Percentiles rank a stretch among this genome's conserved stretches.
Evolutionary conservation across 2,329 filamentous ascomycete species (phyloP).

Genomic region (Epichloe glyceriae): DNA sequence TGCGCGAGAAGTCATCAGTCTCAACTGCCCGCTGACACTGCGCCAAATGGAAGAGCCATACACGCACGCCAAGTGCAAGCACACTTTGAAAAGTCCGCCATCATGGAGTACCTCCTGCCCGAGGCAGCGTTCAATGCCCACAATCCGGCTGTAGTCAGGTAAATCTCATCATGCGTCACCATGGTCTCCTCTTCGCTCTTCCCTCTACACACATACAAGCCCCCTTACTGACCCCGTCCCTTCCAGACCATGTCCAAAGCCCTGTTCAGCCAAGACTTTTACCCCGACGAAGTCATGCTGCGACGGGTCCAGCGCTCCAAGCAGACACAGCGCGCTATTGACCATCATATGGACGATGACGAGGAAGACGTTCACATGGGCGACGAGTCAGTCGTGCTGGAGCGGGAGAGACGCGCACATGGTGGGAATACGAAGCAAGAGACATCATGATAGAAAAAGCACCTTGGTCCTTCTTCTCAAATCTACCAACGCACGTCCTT

Average conservation of each 20-base stretch:
- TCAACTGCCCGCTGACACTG: conserved; percentile 58
- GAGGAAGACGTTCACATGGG: conserved; percentile 13
- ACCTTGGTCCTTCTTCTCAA: too few species aligned
- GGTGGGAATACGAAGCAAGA: conserved; percentile 14
- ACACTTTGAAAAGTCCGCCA: conserved; percentile 54
- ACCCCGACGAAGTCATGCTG: conserved; percentile 40
- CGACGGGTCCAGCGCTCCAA: conserved; percentile 45
- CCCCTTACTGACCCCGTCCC: not conserved
- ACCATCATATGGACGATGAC: conserved; percentile 32
- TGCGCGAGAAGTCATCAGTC: conserved; percentile 47
- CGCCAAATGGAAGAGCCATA: conserved; percentile 51
- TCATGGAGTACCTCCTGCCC: conserved; percentile 41
- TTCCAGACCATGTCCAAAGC: conserved; percentile 31
- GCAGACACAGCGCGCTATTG: conserved; percentile 24
- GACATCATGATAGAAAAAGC: not conserved
- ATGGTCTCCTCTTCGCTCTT: not conserved
- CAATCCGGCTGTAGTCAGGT: conserved; percentile 51
- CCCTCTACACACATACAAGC: not conserved
- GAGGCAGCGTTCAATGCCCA: conserved; percentile 42
- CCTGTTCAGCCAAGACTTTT: conserved; percentile 34
- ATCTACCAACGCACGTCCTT: too few species aligned
- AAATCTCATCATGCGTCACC: conserved; percentile 4
- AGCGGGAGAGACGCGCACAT: conserved; percentile 11
- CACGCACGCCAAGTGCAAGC: conserved; percentile 53
- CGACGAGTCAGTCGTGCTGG: conserved; percentile 14